phyloP scores from a whole-genome alignment of 371 early-diverging fungal genomes.

The Apophysomyces ossiformis region DNA sequence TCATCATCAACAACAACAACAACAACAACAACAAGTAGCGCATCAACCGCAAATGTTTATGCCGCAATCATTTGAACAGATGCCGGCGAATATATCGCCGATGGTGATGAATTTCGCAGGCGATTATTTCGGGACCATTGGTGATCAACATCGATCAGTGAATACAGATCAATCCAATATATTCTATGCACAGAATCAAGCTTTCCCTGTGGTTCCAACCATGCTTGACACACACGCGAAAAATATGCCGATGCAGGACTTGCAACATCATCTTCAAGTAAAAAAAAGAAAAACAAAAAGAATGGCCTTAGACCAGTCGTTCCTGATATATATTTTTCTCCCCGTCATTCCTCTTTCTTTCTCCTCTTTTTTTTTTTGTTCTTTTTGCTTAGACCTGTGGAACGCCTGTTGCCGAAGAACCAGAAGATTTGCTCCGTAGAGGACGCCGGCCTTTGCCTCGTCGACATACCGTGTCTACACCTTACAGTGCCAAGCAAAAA shows the following conservation, averaged over 20 bases:
- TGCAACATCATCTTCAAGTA: not conserved
- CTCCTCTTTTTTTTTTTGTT: not conserved
- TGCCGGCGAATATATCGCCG: not conserved
- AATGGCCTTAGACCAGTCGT: too few relatives aligned
- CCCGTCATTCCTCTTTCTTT: not conserved
- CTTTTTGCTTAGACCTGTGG: not conserved
- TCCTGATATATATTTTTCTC: too few relatives aligned
- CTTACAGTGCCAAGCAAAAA: conserved; percentile 24
- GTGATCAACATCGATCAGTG: not conserved
- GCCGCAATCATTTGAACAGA: conserved; percentile 8
- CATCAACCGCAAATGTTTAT: conserved; percentile 8
- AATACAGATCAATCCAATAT: not conserved
- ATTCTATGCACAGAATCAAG: conserved; percentile 7
- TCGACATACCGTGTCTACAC: conserved; percentile 53
- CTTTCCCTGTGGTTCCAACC: conserved; percentile 3
- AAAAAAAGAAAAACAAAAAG: not conserved
- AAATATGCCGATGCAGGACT: not conserved
- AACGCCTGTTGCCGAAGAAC: not conserved
- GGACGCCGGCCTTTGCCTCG: conserved; percentile 37
- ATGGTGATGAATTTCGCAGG: conserved; percentile 7
- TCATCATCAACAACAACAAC: conserved; percentile 10
- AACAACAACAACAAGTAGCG: conserved; percentile 12
- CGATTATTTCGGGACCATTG: conserved; percentile 1
- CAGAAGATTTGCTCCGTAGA: not conserved
- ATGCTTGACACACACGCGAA: conserved; percentile 3